These are phyloP conservation scores for Sclerotinia subarctica DNA, from an alignment of 2,329 filamentous ascomycete genomes.

Conservation along the genomic window DNA sequence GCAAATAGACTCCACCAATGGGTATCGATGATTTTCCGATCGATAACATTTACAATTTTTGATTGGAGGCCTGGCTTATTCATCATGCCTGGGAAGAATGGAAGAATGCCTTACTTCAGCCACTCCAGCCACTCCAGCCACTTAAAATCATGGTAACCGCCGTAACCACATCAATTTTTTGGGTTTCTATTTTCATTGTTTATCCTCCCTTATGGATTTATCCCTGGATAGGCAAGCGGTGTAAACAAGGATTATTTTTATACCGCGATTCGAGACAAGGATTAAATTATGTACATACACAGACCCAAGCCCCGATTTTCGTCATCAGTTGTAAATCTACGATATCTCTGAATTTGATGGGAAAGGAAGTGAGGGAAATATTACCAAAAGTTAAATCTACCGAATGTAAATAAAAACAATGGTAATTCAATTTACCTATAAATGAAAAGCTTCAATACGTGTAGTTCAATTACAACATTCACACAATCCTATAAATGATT, in stretches of 20 bases:
- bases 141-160: neutral
- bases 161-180: neutral
- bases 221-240: neutral
- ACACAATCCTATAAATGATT: too few species aligned
- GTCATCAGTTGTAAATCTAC: neutral
- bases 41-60: neutral
- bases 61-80: neutral
- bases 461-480: neutral
- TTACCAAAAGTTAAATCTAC: neutral
- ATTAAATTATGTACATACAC: constrained; percentile 11
- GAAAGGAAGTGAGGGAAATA: neutral
- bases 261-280: constrained; percentile 1
- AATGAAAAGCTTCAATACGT: neutral
- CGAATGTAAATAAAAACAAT: neutral
- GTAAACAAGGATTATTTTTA: neutral
- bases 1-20: constrained; percentile 10
- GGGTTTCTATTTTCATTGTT: neutral
- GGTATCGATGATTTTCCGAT: constrained; percentile 2
- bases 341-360: neutral
- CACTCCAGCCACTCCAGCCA: neutral
- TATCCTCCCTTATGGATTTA: neutral
- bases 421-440: neutral
- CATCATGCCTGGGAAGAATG: neutral
- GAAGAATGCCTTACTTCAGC: neutral
- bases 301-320: neutral